Conservation (phyloP, 2,329 filamentous ascomycete genomes). For the Aspergillus sp. region DNA sequence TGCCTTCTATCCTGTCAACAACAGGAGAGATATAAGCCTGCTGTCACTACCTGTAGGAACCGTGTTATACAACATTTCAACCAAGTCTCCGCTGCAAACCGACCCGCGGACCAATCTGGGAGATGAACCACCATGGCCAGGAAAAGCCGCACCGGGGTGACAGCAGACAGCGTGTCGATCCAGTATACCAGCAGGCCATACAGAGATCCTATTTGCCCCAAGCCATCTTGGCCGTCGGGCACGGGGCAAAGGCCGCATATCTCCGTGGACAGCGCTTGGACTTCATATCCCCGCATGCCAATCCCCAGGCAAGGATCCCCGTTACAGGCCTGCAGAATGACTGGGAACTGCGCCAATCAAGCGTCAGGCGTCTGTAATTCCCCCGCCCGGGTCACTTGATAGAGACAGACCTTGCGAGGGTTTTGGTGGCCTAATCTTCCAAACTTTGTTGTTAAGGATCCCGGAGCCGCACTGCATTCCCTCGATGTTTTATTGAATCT, state of each 20-base stretch:
- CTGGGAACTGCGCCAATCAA: background rate
- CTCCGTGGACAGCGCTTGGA: no score
- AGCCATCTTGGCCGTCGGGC: background rate
- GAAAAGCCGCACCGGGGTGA: background rate
- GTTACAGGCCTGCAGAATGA: no score
- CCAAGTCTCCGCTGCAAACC: background rate
- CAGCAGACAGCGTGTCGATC: background rate
- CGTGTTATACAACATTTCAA: no score
- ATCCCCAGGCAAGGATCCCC: background rate
- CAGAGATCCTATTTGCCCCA: background rate
- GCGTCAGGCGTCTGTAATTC: background rate
- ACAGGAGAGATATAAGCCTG: no score
- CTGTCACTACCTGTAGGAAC: no score
- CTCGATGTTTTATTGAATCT: no score
- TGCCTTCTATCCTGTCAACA: no score
- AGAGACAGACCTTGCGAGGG: background rate
- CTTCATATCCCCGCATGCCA: background rate
- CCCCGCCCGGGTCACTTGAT: no score
- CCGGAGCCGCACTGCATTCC: background rate
- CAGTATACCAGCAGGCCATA: background rate
- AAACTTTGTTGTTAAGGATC: background rate
- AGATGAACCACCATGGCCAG: background rate
- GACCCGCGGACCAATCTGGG: background rate
- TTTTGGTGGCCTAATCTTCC: background rate
- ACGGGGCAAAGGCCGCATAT: no score